Evolutionary conservation across 73 alveolate species (phyloP).

Genomic region (Paramecium bursaria): DNA sequence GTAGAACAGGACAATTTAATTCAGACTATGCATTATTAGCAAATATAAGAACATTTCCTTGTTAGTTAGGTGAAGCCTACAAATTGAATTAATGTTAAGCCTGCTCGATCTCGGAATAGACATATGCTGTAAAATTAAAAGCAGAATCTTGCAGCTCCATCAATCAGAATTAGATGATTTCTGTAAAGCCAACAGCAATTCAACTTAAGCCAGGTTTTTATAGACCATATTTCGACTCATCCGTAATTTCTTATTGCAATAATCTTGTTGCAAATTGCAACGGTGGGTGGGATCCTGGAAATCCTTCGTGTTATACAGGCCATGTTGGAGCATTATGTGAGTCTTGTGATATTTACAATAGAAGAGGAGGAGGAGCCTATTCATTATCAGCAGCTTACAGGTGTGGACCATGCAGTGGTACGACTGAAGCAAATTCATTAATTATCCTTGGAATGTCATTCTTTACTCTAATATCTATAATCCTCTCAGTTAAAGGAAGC

Average conservation of each 20-base stretch:
- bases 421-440: background rate
- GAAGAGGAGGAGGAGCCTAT: background rate
- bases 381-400: constrained; percentile 26
- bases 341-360: constrained; percentile 40
- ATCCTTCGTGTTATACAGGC: constrained; percentile 56
- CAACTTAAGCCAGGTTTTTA: background rate
- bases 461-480: constrained; percentile 28
- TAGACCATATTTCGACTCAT: constrained; percentile 15
- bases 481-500: constrained; percentile 40
- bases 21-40: too few species aligned
- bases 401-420: constrained; percentile 24
- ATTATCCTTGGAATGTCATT: constrained; percentile 26
- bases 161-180: background rate
- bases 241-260: background rate
- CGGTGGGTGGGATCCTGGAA: constrained; percentile 57
- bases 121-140: background rate
- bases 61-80: constrained; percentile 49
- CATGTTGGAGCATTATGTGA: constrained; percentile 57
- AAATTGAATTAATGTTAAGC: constrained; percentile 36
- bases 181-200: constrained; percentile 17
- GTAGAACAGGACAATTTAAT: too few species aligned
- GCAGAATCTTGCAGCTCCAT: background rate
- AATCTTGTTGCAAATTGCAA: constrained; percentile 11
- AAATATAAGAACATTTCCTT: constrained; percentile 50
- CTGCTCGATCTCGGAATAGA: constrained; percentile 6